phyloP scores from a whole-genome alignment of 2,329 filamentous ascomycete species.

The Diaporthe eres region DNA sequence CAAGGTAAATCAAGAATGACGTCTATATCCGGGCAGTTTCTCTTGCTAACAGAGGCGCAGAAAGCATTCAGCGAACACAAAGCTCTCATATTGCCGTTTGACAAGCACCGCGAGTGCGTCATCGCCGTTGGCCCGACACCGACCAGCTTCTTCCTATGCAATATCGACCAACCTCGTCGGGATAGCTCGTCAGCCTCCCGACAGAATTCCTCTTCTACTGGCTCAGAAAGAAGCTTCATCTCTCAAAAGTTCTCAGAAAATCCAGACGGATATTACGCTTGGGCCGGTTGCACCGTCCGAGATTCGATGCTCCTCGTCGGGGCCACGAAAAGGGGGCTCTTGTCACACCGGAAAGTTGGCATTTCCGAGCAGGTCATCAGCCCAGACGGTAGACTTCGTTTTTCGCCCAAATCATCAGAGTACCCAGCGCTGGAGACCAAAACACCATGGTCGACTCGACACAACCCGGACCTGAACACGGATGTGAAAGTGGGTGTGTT shows the following conservation, averaged over 20 bases:
- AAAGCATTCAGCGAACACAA: constrained; percentile 23
- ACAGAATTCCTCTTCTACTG: neutral
- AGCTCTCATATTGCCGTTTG: constrained; percentile 20
- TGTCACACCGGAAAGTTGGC: neutral
- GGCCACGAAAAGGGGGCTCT: neutral
- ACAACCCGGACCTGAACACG: neutral
- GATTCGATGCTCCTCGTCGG: constrained; percentile 2
- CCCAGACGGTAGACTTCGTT: neutral
- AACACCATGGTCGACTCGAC: neutral
- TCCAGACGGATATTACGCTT: neutral
- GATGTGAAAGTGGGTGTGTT: constrained; percentile 17
- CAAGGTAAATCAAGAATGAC: neutral
- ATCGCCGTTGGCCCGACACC: constrained; percentile 26
- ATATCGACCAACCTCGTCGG: constrained; percentile 12
- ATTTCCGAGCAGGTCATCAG: constrained; percentile 1
- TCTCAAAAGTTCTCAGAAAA: neutral
- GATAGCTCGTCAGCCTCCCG: neutral
- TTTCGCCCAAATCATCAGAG: neutral
- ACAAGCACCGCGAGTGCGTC: constrained; percentile 13
- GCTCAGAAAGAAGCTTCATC: neutral
- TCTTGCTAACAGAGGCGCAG: neutral
- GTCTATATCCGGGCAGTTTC: neutral
- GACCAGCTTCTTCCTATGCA: constrained; percentile 20
- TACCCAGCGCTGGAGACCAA: neutral
- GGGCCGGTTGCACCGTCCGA: neutral